These are phyloP conservation scores for Suillus paluster DNA, from an alignment of 768 basidiomycete species.

Conservation along the genomic window DNA sequence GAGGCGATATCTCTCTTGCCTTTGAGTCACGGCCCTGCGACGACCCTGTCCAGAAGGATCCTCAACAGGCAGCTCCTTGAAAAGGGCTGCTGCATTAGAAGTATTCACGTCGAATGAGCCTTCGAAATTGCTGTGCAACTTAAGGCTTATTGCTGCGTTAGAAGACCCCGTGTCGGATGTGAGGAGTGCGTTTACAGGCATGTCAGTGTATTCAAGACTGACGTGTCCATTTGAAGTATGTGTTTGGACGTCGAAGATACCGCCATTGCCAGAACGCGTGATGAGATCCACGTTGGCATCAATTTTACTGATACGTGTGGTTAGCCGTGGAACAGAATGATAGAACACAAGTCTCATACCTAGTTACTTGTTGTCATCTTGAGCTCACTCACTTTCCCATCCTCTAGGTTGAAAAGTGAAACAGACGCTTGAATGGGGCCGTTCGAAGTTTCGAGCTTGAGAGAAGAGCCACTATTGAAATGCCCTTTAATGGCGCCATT, in stretches of 20 bases:
- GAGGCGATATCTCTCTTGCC: slow-evolving; percentile 9
- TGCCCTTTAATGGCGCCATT: slow-evolving; percentile 52
- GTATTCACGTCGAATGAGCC: slow-evolving; percentile 42
- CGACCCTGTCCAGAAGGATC: slow-evolving; percentile 43
- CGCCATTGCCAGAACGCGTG: slow-evolving; percentile 32
- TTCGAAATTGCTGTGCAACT: slow-evolving; percentile 45
- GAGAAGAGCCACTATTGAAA: slow-evolving; percentile 40
- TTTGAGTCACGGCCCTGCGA: slow-evolving; percentile 27
- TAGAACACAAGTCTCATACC: slow-evolving; percentile 23
- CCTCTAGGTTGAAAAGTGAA: slow-evolving; percentile 35
- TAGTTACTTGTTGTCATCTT: slow-evolving; percentile 44
- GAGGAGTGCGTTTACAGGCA: slow-evolving; percentile 43
- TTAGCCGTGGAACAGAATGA: not conserved
- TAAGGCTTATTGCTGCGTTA: slow-evolving; percentile 27
- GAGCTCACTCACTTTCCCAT: slow-evolving; percentile 32
- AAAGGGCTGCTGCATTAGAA: slow-evolving; percentile 18
- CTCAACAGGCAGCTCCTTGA: slow-evolving; percentile 23
- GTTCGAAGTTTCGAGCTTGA: slow-evolving; percentile 45
- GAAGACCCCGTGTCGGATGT: slow-evolving; percentile 33
- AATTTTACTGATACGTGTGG: slow-evolving; percentile 34
- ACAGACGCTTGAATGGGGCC: slow-evolving; percentile 44
- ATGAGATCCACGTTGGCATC: slow-evolving; percentile 36
- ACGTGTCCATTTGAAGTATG: slow-evolving; percentile 35
- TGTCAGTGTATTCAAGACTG: slow-evolving; percentile 28
- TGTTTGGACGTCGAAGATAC: slow-evolving; percentile 38